Base-by-base conservation (phyloP, 1,284 basidiomycete species). In the Erythrobasidium hasegawianum region DNA sequence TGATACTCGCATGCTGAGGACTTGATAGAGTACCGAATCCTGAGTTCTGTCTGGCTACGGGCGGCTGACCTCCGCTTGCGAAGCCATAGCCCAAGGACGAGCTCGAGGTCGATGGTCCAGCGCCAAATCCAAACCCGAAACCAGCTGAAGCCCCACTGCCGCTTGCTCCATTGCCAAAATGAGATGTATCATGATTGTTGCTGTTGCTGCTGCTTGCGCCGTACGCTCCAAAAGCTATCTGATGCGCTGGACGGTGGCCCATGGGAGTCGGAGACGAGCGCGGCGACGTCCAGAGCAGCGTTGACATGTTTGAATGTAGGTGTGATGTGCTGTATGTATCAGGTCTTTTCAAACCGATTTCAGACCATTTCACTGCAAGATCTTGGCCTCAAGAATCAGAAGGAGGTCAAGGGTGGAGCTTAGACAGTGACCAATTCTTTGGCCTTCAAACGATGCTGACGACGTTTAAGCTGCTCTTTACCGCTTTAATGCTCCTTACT, bases 51-150 rank as follows among this genome's bases (percentile, higher is more conserved):
- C 33, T 4, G 11, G 33, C 33, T 33, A 33, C 11, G 11, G 33
- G 33, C 33, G 11, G 33, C 33, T 33, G 33, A 33, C 33, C 33
- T 33, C 55, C 11, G 62, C 55, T 47, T 58, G 55, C 62, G 33
- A 65, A 57, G 26, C 62, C 62, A 57, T 57, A 65, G 43, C 62
- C 62, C n/a, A n/a, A n/a, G 41, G 50, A 57, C n/a, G 55, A 38
- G 40, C 20, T 54, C 29, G 47, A 33, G 24, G n/a, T 39, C 9
- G 29, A 50, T 13, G 58, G 33, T 50, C 24, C 16, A 41, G 60
- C 18, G n/a, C 50, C 50, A 26, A 53, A 53, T 7, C 50, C 50
- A 18, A 27, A 27, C 1, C 27, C 38, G 43, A 27, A 26, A 22
- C 20, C n/a, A 27, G 62, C 24, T 24, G 62, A 27, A 27, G 47